phyloP scores from a whole-genome alignment of 2,329 filamentous ascomycete species.

The Penicillium paneum region DNA sequence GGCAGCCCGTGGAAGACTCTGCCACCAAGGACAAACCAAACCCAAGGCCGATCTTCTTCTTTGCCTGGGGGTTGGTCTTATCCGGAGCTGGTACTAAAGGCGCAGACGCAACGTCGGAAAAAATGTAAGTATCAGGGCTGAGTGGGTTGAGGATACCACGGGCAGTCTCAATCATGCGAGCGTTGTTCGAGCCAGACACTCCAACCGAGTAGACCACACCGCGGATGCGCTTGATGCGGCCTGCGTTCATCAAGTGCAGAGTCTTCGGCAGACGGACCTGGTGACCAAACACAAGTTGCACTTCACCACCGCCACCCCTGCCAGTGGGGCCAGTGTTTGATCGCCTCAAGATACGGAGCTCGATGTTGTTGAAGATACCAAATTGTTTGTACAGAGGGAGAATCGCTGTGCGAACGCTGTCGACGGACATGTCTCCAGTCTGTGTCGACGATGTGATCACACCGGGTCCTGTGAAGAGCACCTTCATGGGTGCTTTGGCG shows the following conservation, averaged over 20 bases:
- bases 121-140: constrained; percentile 86
- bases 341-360: constrained; percentile 74
- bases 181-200: constrained; percentile 88
- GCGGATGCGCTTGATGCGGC: constrained; percentile 80
- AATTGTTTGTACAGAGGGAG: constrained; percentile 87
- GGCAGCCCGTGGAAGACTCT: constrained; percentile 79
- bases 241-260: constrained; percentile 78
- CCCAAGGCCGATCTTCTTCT: constrained; percentile 72
- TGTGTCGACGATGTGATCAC: constrained; percentile 87
- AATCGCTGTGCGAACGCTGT: constrained; percentile 89
- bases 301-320: constrained; percentile 78
- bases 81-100: constrained; percentile 66
- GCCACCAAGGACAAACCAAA: constrained; percentile 90
- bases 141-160: constrained; percentile 83
- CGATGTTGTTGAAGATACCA: constrained; percentile 81
- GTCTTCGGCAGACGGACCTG: constrained; percentile 94
- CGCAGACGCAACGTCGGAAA: constrained; percentile 62
- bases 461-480: constrained; percentile 83
- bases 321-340: constrained; percentile 75
- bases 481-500: constrained; percentile 84
- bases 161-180: constrained; percentile 88
- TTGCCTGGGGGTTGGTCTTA: constrained; percentile 56
- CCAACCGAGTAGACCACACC: constrained; percentile 93
- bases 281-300: constrained; percentile 90
- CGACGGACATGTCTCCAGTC: constrained; percentile 81